Evolutionary conservation across 768 basidiomycete species (phyloP).

Genomic region (Auricularia cornea): DNA sequence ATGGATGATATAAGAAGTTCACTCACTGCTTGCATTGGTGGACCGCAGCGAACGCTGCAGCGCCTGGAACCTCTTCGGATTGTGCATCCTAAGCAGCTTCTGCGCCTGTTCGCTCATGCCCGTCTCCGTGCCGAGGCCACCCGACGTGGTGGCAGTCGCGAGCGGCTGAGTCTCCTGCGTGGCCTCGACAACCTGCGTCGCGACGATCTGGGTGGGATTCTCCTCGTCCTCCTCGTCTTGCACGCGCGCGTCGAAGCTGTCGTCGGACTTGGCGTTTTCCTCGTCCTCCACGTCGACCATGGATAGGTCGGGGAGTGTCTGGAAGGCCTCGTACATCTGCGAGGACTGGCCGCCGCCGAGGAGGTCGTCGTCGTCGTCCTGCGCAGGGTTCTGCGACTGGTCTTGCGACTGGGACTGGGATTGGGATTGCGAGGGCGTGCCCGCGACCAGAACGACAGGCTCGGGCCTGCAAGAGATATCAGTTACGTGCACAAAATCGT

Average conservation of each 20-base stretch:
- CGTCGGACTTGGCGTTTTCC: neutral
- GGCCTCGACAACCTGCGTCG: neutral
- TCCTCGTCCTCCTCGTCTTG: neutral
- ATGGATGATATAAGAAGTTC: too few species aligned
- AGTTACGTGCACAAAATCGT: too few species aligned
- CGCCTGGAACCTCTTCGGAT: neutral
- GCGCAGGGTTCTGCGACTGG: neutral
- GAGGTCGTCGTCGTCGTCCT: neutral
- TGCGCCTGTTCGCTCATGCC: neutral
- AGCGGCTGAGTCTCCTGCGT: neutral
- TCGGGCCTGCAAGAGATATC: too few species aligned
- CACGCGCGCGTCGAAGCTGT: neutral
- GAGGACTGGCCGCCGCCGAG: neutral
- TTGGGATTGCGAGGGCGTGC: too few species aligned
- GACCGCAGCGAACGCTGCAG: neutral
- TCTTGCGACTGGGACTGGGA: neutral
- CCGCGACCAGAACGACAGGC: too few species aligned
- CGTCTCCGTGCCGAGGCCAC: neutral
- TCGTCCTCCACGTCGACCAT: neutral
- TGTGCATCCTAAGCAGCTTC: neutral
- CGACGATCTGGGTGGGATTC: neutral
- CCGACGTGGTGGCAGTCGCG: neutral
- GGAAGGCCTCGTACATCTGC: neutral
- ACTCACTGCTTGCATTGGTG: neutral
- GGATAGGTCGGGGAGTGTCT: neutral